These are phyloP conservation scores for Persicaria tinctoria DNA, from an alignment of 148 eudicot species.

Conservation along the genomic window DNA sequence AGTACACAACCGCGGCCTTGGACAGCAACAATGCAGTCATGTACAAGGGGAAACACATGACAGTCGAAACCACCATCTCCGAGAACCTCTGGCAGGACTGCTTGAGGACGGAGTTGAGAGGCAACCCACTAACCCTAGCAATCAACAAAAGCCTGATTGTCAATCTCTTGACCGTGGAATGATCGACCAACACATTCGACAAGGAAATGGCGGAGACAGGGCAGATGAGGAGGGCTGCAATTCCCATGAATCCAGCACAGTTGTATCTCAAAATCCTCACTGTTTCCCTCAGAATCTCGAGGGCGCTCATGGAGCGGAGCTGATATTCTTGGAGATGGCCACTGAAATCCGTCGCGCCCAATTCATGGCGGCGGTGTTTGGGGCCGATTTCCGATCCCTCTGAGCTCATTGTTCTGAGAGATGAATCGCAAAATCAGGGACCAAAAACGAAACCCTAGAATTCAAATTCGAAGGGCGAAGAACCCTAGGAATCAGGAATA, in stretches of 20 bases:
- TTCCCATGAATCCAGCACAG: conserved; percentile 48
- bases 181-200: conserved; percentile 65
- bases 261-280: conserved; percentile 78
- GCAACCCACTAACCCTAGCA: conserved; percentile 73
- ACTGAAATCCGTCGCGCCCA: conserved; percentile 6
- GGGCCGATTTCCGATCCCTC: background rate
- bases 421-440: no score
- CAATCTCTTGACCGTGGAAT: conserved; percentile 53
- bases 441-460: no score
- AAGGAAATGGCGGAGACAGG: conserved; percentile 72
- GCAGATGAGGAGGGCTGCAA: conserved; percentile 61
- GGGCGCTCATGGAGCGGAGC: conserved; percentile 48
- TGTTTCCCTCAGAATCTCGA: conserved; percentile 73
- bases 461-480: no score
- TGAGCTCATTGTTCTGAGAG: background rate
- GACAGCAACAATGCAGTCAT: conserved; percentile 62
- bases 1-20: conserved; percentile 76
- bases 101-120: conserved; percentile 53
- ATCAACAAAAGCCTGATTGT: conserved; percentile 48
- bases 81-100: conserved; percentile 67
- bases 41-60: conserved; percentile 68
- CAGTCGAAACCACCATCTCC: conserved; percentile 55
- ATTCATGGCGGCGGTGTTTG: conserved; percentile 10
- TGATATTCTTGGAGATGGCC: conserved; percentile 7
- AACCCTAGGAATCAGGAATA: no score